Conservation (phyloP, 1,284 basidiomycete species). For the Puccinia horiana region DNA sequence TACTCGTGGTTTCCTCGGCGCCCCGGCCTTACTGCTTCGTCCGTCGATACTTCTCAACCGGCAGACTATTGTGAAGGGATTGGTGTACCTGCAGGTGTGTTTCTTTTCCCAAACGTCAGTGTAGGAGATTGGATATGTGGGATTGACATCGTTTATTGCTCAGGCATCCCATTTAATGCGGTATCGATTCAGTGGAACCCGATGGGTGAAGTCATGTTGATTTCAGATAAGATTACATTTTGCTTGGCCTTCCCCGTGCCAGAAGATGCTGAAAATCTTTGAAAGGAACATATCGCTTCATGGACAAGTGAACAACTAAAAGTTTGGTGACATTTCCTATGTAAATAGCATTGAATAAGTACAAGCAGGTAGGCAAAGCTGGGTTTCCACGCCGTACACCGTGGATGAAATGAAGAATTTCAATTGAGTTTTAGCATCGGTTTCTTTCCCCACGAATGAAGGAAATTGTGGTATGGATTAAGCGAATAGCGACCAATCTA, state of each 20-base stretch:
- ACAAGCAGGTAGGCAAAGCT: no score
- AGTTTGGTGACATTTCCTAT: no score
- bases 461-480: not conserved
- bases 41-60: not conserved
- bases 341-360: no score
- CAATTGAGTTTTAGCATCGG: not conserved
- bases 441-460: not conserved
- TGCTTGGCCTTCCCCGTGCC: conserved; percentile 39
- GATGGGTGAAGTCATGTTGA: conserved; percentile 16
- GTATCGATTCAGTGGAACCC: conserved; percentile 11
- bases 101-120: not conserved
- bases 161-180: conserved; percentile 33
- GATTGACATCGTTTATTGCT: not conserved
- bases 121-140: not conserved
- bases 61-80: conserved; percentile 29
- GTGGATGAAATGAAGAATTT: no score
- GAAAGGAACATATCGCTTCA: not conserved
- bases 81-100: conserved; percentile 37
- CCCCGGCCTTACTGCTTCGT: conserved; percentile 15
- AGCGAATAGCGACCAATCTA: conserved; percentile 72
- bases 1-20: conserved; percentile 34
- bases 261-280: conserved; percentile 1
- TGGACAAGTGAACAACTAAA: not conserved
- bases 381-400: no score
- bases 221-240: conserved; percentile 35